Conservation (phyloP, 257 asterid genomes). For the Solanum medicagineum region DNA sequence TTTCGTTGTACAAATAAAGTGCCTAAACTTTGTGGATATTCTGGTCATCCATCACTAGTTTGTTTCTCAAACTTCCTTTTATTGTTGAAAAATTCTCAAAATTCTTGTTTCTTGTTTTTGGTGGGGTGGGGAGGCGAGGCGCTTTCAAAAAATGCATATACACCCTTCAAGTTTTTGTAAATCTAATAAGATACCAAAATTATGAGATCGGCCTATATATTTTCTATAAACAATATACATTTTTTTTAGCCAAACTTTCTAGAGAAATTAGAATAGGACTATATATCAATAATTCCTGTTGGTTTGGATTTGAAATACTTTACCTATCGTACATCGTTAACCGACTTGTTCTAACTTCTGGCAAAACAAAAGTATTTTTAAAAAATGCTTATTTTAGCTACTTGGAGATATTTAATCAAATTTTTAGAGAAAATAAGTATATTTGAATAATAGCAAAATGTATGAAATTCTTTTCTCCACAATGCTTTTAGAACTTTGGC, state of each 20-base stretch:
- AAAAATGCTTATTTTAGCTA: not conserved
- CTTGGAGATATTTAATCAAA: not conserved
- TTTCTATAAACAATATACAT: not conserved
- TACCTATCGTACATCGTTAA: not conserved
- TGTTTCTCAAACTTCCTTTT: not conserved
- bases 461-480: not conserved
- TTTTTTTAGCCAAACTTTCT: not conserved
- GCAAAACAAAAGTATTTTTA: not conserved
- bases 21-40: not conserved
- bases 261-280: not conserved
- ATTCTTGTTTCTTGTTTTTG: not conserved
- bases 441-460: not conserved
- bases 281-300: not conserved
- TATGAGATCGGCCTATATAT: not conserved
- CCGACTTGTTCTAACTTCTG: not conserved
- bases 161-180: not conserved
- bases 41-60: not conserved
- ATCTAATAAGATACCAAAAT: not conserved
- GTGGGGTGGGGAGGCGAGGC: not conserved
- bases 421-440: too few species aligned
- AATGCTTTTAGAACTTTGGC: not conserved
- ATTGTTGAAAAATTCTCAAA: not conserved
- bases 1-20: not conserved
- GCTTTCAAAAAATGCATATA: not conserved
- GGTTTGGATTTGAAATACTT: not conserved